A percentile compares a stretch with the other conserved stretches of the same genome.
phyloP scores from a whole-genome alignment of 2,329 filamentous ascomycete genomes.

The Pseudogymnoascus sp. region DNA sequence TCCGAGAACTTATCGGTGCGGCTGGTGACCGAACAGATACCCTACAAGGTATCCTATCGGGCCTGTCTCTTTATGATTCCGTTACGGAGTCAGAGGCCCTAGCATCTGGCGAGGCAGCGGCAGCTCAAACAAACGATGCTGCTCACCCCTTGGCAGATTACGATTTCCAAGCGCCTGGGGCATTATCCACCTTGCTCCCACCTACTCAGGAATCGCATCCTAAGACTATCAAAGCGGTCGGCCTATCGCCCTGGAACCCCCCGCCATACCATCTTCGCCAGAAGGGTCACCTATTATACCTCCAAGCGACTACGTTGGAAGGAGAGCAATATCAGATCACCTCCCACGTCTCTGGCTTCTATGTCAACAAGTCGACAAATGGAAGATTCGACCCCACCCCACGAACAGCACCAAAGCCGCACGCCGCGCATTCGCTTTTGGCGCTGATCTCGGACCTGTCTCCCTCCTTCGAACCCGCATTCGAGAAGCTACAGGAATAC shows the following conservation, averaged over 20 bases:
- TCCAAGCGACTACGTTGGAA: constrained; percentile 83
- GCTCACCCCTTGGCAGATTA: constrained; percentile 61
- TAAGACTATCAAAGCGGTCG: constrained; percentile 84
- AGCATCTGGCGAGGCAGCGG: constrained; percentile 25
- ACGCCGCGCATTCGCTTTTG: constrained; percentile 78
- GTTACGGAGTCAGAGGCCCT: constrained; percentile 44
- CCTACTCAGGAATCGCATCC: constrained; percentile 60
- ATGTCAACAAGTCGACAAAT: constrained; percentile 92
- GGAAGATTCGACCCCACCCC: constrained; percentile 90
- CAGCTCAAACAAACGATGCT: constrained; percentile 35
- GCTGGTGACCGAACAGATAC: constrained; percentile 82
- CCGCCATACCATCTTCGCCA: constrained; percentile 86
- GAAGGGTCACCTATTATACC: constrained; percentile 86
- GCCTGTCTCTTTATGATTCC: constrained; percentile 78
- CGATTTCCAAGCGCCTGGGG: constrained; percentile 64
- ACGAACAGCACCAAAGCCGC: constrained; percentile 67
- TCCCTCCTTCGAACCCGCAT: constrained; percentile 70
- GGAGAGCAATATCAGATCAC: constrained; percentile 94
- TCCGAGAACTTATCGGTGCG: constrained; percentile 88
- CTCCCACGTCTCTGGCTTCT: constrained; percentile 89
- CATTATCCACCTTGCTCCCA: constrained; percentile 66
- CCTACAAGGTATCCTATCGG: constrained; percentile 77
- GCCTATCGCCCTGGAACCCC: constrained; percentile 92
- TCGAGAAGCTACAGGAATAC: constrained; percentile 72
- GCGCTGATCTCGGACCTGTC: constrained; percentile 73